These are phyloP conservation scores for Boletus tomentosulus DNA, from an alignment of 768 basidiomycete species.

Conservation along the genomic window DNA sequence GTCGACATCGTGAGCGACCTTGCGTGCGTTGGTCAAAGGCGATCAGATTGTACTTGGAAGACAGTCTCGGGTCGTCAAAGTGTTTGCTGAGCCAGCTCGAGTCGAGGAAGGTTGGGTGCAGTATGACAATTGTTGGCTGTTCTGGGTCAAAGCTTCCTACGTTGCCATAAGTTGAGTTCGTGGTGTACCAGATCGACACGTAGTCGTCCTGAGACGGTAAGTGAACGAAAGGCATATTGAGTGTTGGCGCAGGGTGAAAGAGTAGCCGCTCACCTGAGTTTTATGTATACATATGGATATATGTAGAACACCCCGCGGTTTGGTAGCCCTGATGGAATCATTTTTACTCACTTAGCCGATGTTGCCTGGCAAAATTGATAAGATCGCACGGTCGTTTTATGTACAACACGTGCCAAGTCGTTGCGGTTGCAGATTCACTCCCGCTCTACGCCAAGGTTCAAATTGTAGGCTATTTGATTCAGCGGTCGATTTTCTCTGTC, in stretches of 20 bases:
- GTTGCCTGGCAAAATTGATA: slow-evolving; percentile 19
- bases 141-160: slow-evolving; percentile 63
- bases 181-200: slow-evolving; percentile 67
- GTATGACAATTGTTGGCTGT: slow-evolving; percentile 62
- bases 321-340: slow-evolving; percentile 16
- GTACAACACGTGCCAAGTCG: not conserved
- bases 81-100: slow-evolving; percentile 65
- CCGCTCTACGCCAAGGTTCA: too few relatives aligned
- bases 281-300: slow-evolving; percentile 13
- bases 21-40: slow-evolving; percentile 68
- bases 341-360: slow-evolving; percentile 21
- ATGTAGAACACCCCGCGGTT: slow-evolving; percentile 8
- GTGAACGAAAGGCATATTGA: slow-evolving; percentile 65
- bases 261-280: slow-evolving; percentile 6
- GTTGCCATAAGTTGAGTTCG: slow-evolving; percentile 55
- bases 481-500: not conserved
- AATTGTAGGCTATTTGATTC: not conserved
- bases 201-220: slow-evolving; percentile 59
- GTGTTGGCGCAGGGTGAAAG: too few relatives aligned
- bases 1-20: slow-evolving; percentile 54
- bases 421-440: not conserved
- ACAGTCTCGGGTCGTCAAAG: slow-evolving; percentile 61
- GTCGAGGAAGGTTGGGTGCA: slow-evolving; percentile 68
- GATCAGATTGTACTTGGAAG: slow-evolving; percentile 60
- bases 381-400: not conserved